phyloP scores from a whole-genome alignment of 257 asterid genomes.

The Scutellaria minor region DNA sequence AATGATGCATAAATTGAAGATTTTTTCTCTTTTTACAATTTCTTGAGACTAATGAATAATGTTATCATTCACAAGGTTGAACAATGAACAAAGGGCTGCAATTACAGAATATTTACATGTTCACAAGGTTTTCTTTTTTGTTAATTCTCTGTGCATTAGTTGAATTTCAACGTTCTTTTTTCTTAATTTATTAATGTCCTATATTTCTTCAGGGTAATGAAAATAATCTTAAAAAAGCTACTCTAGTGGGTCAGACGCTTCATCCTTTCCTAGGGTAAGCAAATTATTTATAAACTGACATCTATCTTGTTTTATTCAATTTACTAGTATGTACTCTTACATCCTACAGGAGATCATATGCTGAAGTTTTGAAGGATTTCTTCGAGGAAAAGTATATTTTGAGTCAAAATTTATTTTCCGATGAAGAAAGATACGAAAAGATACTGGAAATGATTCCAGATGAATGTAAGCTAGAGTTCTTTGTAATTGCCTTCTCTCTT shows the following conservation, averaged over 20 bases:
- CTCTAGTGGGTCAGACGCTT: conserved; percentile 59
- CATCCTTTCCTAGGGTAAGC: conserved; percentile 92
- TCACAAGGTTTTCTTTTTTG: conserved; percentile 62
- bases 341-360: conserved; percentile 73
- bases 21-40: not conserved
- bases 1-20: conserved; percentile 32
- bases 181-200: conserved; percentile 23
- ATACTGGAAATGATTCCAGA: conserved; percentile 91
- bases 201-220: conserved; percentile 73
- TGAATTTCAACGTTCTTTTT: conserved; percentile 7
- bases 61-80: conserved; percentile 59
- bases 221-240: conserved; percentile 69
- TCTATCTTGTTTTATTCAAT: conserved; percentile 20
- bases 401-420: conserved; percentile 69
- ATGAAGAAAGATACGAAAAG: conserved; percentile 74
- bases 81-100: conserved; percentile 83
- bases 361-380: conserved; percentile 67
- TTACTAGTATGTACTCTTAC: conserved; percentile 22
- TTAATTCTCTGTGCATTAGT: conserved; percentile 15
- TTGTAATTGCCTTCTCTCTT: conserved; percentile 16
- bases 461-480: conserved; percentile 61
- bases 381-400: conserved; percentile 65
- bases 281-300: conserved; percentile 16
- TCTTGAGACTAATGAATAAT: conserved; percentile 21
- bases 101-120: conserved; percentile 83